A percentile compares a stretch with the other conserved stretches of the same genome.
Conservation (phyloP, 495 filamentous ascomycete genomes). For the Penicillium bialowiezense region DNA sequence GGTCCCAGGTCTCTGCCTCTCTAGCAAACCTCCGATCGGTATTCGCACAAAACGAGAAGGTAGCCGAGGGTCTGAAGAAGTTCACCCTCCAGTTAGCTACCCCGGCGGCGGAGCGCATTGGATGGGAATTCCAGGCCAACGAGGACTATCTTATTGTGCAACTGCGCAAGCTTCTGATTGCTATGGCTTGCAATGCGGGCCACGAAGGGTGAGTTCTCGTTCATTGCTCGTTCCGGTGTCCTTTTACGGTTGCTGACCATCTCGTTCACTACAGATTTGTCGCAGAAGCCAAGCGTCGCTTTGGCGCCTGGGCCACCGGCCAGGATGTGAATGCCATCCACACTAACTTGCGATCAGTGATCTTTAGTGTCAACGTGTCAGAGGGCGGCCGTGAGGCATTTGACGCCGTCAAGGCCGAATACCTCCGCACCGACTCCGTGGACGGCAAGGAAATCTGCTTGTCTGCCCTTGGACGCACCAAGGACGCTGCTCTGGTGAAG, state of each 20-base stretch:
- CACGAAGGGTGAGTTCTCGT: conserved; percentile 62
- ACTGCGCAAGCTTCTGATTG: conserved; percentile 75
- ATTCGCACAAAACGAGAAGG: conserved; percentile 56
- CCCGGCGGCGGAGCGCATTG: conserved; percentile 70
- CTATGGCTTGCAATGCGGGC: conserved; percentile 67
- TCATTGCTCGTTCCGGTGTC: neutral
- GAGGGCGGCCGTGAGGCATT: conserved; percentile 64
- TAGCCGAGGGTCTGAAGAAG: conserved; percentile 64
- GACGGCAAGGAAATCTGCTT: conserved; percentile 89
- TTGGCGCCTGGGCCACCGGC: conserved; percentile 68
- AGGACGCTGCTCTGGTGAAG: conserved; percentile 62
- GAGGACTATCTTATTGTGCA: conserved; percentile 83
- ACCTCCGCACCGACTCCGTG: conserved; percentile 71
- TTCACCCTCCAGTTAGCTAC: conserved; percentile 70
- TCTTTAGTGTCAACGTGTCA: conserved; percentile 76
- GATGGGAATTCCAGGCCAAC: conserved; percentile 72
- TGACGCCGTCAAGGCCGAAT: conserved; percentile 78
- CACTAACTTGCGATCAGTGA: conserved; percentile 71
- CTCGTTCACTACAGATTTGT: conserved; percentile 47
- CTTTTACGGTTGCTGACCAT: conserved; percentile 23
- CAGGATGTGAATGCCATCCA: conserved; percentile 66
- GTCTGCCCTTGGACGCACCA: conserved; percentile 69
- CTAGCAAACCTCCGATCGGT: conserved; percentile 63
- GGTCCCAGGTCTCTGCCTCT: conserved; percentile 74
- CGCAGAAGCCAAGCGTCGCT: conserved; percentile 68